Evolutionary conservation across 306 rosid genomes (phyloP).

Genomic region (Bauhinia variegata): DNA sequence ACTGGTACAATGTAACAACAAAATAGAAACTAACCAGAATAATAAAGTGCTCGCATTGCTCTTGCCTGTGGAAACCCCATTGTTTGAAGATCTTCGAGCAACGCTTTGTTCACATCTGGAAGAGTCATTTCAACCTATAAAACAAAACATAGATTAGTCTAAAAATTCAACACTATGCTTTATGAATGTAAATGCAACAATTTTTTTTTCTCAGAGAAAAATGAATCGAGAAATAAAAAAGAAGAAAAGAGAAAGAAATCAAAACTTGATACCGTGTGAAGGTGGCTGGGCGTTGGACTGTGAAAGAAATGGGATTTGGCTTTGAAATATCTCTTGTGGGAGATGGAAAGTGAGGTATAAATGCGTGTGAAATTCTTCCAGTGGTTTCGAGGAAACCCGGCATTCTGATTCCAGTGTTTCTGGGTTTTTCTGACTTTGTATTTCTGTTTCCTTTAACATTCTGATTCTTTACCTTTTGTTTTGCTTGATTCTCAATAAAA

Average conservation of each 20-base stretch:
- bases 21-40: conserved; percentile 59
- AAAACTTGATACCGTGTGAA: background rate
- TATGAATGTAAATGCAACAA: background rate
- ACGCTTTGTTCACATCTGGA: conserved; percentile 59
- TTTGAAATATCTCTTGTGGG: too few relatives aligned
- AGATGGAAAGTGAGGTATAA: background rate
- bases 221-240: too few relatives aligned
- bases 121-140: conserved; percentile 54
- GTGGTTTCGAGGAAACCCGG: conserved; percentile 26
- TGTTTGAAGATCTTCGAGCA: conserved; percentile 55
- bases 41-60: conserved; percentile 64
- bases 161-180: background rate
- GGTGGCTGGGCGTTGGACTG: background rate
- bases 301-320: conserved; percentile 14
- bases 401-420: too few relatives aligned
- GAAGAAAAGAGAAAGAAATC: too few relatives aligned
- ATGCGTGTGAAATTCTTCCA: conserved; percentile 23
- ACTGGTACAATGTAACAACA: background rate
- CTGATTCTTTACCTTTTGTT: conserved; percentile 46
- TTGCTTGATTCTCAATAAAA: conserved; percentile 36
- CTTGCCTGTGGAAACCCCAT: conserved; percentile 68
- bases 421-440: too few relatives aligned
- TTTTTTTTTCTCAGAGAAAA: too few relatives aligned
- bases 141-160: background rate
- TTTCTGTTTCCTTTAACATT: too few relatives aligned